Base-by-base conservation (phyloP, 1,139 yeast species). In the Meyerozyma carpophila region DNA sequence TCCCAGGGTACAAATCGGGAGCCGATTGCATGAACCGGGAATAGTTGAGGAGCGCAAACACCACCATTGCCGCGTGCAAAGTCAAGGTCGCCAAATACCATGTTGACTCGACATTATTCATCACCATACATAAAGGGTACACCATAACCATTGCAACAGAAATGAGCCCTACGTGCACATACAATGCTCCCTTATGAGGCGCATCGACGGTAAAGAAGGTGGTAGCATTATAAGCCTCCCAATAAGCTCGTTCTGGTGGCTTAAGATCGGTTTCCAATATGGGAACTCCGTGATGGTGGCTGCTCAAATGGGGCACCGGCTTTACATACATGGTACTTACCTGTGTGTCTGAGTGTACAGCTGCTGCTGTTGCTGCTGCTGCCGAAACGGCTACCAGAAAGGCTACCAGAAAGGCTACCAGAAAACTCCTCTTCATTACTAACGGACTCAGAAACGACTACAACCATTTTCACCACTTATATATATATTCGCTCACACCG, bases 151-250 rank as follows among this genome's bases (percentile, higher is more conserved):
- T 73, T 0, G 85, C 64, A 0, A 70, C 9, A 3, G 70, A 43
- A 21, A 81, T 65, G 16, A 79, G 58, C 2, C 59, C 55, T 8
- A 82, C 66, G 56, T 91, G 98, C 40, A 73, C 56, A 53, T 72
- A 68, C 40, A 91, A 66, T 2, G 82, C 75, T n/a, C 70, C 49
- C 47, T 77, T 75, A 51, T 75, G 75, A 4, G 70, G 62, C 1
- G 75, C 58, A 1, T 75, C 77, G n/a, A 79, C 65, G 10, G 77
- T 80, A 63, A 88, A 79, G 61, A 77, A 90, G 11, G 89, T 84
- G 6, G 94, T 84, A n/a, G 95, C 80, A 56, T 86, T 81, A 63
- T 89, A 91, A 32, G 64, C 62, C 44, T 82, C 83, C 98, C 98
- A 91, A 62, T 75, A 90, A 24, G 74, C 61, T 44, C 81, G 68